Evolutionary conservation across 2,329 filamentous ascomycete genomes (phyloP), one percentile per base, ranked within the genome.

Genomic region (Elsinoe australis): DNA sequence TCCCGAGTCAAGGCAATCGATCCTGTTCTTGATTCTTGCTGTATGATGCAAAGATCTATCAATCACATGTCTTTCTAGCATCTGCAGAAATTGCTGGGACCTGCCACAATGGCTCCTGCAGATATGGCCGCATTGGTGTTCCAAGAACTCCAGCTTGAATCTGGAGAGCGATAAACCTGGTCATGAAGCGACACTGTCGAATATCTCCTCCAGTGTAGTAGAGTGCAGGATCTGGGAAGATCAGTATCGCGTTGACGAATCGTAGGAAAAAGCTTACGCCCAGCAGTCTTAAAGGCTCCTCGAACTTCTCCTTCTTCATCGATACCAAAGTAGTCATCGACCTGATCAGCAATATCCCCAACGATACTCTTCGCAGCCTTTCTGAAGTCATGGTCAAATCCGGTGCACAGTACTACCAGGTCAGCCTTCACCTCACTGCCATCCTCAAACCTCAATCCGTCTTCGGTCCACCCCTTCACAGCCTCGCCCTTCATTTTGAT

Each of bases 291-390:
- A 53, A 64, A 71, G 47, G 66, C 66, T 0, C 67, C 71, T 45
- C 64, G 60, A 22, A 73, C 56, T 53, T 74, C 72, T 6, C 71
- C 71, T 50, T 74, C 71, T 2, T 62, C 53, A 55, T 74, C 66
- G 8, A 72, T 53, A 0, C 69, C 65, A 64, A 65, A 73, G 36
- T 67, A 71, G 48, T 73, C 67, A 4, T 67, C 66, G 17, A 71
- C 60, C 12, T 60, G 54, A 22, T 67, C 61, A 3, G 66, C 66
- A 2, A 70, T 60, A 9, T 65, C 51, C 0, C 71, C 71, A 18
- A 73, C 63, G 7, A 71, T 62, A 14, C 56, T 54, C 2, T 58
- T 53, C 2, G 67, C 66, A 22, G 63, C 61, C 5, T 63, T 58
- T 1, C 67, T 59, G 58, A 72, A 65, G 49, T 72, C 70, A 8